A percentile compares a stretch with the other conserved stretches of the same genome.
phyloP scores from a whole-genome alignment of 805 yeast species.

The Saccharomycopsis sp. region DNA sequence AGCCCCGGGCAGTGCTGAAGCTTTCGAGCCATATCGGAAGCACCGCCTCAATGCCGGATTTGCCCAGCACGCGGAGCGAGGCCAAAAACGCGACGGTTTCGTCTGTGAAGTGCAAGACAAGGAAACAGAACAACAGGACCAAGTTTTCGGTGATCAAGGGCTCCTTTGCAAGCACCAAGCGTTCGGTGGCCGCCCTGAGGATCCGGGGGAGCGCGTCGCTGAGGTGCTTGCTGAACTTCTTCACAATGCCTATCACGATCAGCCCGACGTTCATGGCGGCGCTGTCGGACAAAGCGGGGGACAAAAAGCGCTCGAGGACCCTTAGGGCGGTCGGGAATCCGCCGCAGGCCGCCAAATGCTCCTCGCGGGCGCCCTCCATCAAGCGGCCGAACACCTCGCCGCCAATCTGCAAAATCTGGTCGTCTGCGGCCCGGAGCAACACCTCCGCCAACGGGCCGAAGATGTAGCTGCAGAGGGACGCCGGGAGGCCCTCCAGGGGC shows the following conservation, averaged over 20 bases:
- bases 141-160: conserved; percentile 72
- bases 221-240: conserved; percentile 39
- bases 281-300: conserved; percentile 66
- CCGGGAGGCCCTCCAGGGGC: conserved; percentile 26
- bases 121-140: conserved; percentile 64
- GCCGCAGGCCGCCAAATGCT: conserved; percentile 14
- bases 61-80: conserved; percentile 25
- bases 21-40: conserved; percentile 78
- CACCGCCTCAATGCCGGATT: conserved; percentile 46
- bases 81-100: conserved; percentile 59
- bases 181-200: conserved; percentile 63
- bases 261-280: conserved; percentile 77
- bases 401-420: conserved; percentile 68
- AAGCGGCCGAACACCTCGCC: conserved; percentile 67
- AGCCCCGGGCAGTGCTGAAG: conserved; percentile 77
- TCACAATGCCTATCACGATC: conserved; percentile 53
- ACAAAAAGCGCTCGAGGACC: conserved; percentile 61
- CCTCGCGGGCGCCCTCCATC: conserved; percentile 34
- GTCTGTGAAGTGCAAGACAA: conserved; percentile 55
- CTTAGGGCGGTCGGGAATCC: conserved; percentile 55
- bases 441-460: conserved; percentile 25
- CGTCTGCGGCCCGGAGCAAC: conserved; percentile 48
- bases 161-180: conserved; percentile 62
- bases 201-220: conserved; percentile 40
- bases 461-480: conserved; percentile 23